Percentiles rank a stretch among this genome's conserved stretches.
Conservation (phyloP, 192 early-diverging fungal genomes). For the Umbelopsis vinacea region DNA sequence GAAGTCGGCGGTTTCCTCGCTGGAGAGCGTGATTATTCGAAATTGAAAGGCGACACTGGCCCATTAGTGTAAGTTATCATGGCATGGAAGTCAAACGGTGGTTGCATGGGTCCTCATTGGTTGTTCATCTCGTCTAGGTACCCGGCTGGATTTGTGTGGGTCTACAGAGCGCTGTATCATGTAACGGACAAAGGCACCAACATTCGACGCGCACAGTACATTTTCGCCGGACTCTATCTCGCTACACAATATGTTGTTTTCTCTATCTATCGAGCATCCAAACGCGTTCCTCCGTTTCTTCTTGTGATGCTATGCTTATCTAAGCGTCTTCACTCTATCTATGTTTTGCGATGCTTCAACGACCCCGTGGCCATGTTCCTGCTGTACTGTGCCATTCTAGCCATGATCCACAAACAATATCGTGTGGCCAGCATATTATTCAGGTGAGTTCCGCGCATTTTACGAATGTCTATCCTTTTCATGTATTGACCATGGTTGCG, state of each 20-base stretch:
- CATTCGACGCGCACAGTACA: constrained; percentile 77
- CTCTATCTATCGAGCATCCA: constrained; percentile 64
- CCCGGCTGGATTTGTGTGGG: constrained; percentile 92
- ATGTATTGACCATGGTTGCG: no score
- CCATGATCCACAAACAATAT: constrained; percentile 61
- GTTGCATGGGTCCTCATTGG: neutral
- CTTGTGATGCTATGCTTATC: constrained; percentile 74
- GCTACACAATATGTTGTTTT: constrained; percentile 68
- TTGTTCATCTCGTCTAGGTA: constrained; percentile 56
- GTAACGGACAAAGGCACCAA: constrained; percentile 70
- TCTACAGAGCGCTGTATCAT: constrained; percentile 75
- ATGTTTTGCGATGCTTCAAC: constrained; percentile 90
- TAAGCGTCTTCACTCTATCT: constrained; percentile 93
- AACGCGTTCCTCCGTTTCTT: constrained; percentile 62
- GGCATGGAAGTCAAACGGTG: no score
- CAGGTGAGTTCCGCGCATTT: constrained; percentile 54
- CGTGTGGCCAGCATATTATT: constrained; percentile 59
- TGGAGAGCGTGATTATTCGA: constrained; percentile 85
- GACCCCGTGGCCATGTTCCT: constrained; percentile 90
- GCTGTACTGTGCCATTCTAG: constrained; percentile 69
- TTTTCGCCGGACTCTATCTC: constrained; percentile 82
- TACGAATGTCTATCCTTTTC: neutral
- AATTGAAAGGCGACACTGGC: constrained; percentile 87
- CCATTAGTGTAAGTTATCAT: constrained; percentile 79
- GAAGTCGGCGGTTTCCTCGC: constrained; percentile 75